A percentile compares a stretch with the other conserved stretches of the same genome.
phyloP scores from a whole-genome alignment of 1,284 basidiomycete genomes.

The Hymenochaete sp. region DNA sequence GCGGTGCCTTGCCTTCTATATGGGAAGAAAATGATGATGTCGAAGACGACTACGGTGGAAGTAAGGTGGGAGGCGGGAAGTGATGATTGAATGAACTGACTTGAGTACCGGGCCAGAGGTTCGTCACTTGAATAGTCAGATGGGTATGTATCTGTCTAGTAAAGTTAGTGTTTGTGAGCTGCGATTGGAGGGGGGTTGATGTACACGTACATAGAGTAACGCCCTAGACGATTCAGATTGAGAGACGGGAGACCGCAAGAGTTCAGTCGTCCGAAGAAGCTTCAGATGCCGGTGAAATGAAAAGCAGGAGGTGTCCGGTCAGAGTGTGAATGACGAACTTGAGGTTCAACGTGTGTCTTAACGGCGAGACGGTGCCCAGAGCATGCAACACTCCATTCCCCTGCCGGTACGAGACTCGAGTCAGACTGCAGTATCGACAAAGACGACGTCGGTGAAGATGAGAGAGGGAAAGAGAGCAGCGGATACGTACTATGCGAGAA shows the following conservation, averaged over 20 bases:
- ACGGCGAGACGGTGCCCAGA: conserved; percentile 1
- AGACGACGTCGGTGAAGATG: neutral
- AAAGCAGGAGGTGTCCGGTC: neutral
- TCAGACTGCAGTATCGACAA: neutral
- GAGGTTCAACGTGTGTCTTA: neutral
- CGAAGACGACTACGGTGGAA: too few species aligned
- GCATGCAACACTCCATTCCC: neutral
- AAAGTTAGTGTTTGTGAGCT: neutral
- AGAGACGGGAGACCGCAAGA: too few species aligned
- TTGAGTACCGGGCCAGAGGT: neutral
- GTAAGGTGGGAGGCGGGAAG: neutral
- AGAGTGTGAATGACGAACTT: neutral
- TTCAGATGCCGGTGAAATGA: too few species aligned
- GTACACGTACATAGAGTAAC: too few species aligned
- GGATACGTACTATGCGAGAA: neutral
- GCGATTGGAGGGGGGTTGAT: too few species aligned
- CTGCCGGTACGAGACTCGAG: neutral
- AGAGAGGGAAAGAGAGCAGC: neutral
- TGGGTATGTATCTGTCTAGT: neutral
- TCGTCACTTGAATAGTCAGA: neutral
- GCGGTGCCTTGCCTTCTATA: neutral
- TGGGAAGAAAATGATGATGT: too few species aligned
- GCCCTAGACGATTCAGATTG: too few species aligned
- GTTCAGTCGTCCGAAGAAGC: neutral
- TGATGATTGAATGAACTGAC: neutral